A percentile compares a stretch with the other conserved stretches of the same genome.
phyloP scores from a whole-genome alignment of 768 basidiomycete genomes.

The Sistotremastrum niveocremeum region DNA sequence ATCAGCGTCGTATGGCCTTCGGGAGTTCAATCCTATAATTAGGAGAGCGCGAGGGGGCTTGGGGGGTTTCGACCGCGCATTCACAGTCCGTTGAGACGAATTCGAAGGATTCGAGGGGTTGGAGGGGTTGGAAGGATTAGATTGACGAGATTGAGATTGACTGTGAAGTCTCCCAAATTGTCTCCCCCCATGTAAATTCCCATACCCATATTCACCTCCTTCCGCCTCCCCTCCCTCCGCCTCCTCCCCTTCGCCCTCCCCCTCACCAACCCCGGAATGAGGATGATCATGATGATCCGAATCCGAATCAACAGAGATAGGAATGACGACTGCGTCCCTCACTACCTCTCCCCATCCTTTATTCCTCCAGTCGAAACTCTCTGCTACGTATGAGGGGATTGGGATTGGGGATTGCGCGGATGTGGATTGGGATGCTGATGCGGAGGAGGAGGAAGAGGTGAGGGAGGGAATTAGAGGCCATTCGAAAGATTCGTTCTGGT shows the following conservation, averaged over 20 bases:
- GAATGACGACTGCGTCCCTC: constrained; percentile 11
- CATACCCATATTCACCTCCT: too few species aligned
- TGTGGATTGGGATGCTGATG: constrained; percentile 3
- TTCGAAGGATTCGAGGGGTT: too few species aligned
- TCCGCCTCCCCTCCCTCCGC: too few species aligned
- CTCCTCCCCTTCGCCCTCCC: too few species aligned
- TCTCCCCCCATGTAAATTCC: not conserved
- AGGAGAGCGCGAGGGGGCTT: constrained; percentile 9
- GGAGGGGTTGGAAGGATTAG: too few species aligned
- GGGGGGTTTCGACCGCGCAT: too few species aligned
- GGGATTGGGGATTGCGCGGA: constrained; percentile 5
- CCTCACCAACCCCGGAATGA: too few species aligned
- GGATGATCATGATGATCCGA: not conserved
- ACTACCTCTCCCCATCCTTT: constrained; percentile 11
- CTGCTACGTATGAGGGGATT: constrained; percentile 6
- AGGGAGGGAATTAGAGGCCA: not conserved
- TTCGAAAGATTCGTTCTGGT: not conserved
- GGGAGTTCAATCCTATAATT: constrained; percentile 14
- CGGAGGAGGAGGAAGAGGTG: constrained; percentile 2
- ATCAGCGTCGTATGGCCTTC: constrained; percentile 11
- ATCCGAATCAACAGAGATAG: constrained; percentile 8
- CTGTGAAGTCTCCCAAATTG: constrained; percentile 1
- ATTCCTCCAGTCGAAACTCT: constrained; percentile 1
- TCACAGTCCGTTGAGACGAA: too few species aligned
- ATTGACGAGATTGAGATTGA: not conserved